Evolutionary conservation across 2,329 filamentous ascomycete species (phyloP).

Genomic region (Fusarium sp.): DNA sequence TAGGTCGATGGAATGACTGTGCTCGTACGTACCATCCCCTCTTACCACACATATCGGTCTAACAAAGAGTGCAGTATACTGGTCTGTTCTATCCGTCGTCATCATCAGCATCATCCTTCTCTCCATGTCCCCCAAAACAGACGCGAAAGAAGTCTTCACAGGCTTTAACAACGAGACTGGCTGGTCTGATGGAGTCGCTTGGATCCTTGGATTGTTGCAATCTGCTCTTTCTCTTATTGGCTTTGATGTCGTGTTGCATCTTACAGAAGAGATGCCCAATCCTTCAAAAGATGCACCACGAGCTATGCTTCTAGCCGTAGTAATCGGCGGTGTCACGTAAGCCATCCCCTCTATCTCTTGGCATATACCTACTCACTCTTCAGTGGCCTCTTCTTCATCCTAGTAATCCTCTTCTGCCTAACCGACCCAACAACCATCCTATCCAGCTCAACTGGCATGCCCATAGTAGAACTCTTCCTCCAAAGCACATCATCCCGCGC

Average conservation of each 20-base stretch:
- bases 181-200: constrained; percentile 59
- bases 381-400: constrained; percentile 52
- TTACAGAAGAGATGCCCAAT: constrained; percentile 60
- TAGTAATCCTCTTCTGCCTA: constrained; percentile 57
- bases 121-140: constrained; percentile 53
- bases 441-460: constrained; percentile 55
- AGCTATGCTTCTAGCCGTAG: constrained; percentile 57
- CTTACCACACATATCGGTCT: accelerated
- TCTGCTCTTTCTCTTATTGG: constrained; percentile 51
- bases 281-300: constrained; percentile 54
- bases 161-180: constrained; percentile 58
- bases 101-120: constrained; percentile 57
- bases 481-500: constrained; percentile 55
- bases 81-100: constrained; percentile 55
- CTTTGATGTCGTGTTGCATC: constrained; percentile 58
- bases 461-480: constrained; percentile 58
- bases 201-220: constrained; percentile 60
- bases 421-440: constrained; percentile 52
- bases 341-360: background rate
- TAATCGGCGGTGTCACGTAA: constrained; percentile 56
- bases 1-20: constrained; percentile 55
- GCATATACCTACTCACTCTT: background rate
- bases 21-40: constrained; percentile 42
- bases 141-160: constrained; percentile 56
- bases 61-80: constrained; percentile 47